A percentile compares a stretch with the other conserved stretches of the same genome.
These are phyloP conservation scores for Suzukiozyma palmioleophila DNA, from an alignment of 1,139 yeast species.

Conservation along the genomic window DNA sequence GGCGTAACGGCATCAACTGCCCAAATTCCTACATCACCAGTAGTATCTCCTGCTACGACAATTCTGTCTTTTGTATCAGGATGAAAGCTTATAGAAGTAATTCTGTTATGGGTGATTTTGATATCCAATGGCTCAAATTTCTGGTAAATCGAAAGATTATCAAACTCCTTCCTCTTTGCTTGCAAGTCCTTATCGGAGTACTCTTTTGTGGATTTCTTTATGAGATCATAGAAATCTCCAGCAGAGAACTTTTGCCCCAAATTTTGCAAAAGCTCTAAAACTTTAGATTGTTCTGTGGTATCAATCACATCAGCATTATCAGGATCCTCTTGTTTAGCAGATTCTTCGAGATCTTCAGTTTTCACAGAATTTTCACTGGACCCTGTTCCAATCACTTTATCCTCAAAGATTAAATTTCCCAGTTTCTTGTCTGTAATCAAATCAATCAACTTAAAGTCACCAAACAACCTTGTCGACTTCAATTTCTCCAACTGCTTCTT, in stretches of 20 bases:
- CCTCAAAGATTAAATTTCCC: slow-evolving; percentile 32
- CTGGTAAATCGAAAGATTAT: slow-evolving; percentile 45
- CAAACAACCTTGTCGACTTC: slow-evolving; percentile 53
- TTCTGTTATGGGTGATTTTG: slow-evolving; percentile 67
- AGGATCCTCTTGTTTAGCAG: slow-evolving; percentile 25
- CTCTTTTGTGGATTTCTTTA: slow-evolving; percentile 24
- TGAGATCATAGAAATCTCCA: slow-evolving; percentile 70
- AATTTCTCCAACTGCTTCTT: slow-evolving; percentile 47
- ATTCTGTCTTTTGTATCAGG: slow-evolving; percentile 62
- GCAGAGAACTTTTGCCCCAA: slow-evolving; percentile 59
- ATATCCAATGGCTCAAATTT: slow-evolving; percentile 66
- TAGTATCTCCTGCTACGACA: slow-evolving; percentile 81
- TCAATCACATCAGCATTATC: slow-evolving; percentile 10
- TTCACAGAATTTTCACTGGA: slow-evolving; percentile 5
- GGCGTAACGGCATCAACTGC: slow-evolving; percentile 46
- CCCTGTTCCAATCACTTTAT: slow-evolving; percentile 16
- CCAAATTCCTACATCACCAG: slow-evolving; percentile 89
- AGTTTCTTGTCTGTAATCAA: slow-evolving; percentile 41
- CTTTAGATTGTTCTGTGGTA: slow-evolving; percentile 26
- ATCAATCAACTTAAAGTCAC: slow-evolving; percentile 59
- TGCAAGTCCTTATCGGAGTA: slow-evolving; percentile 37
- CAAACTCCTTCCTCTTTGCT: slow-evolving; percentile 49
- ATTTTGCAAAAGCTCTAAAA: slow-evolving; percentile 36
- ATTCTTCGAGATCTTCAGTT: slow-evolving; percentile 9
- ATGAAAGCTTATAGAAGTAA: slow-evolving; percentile 71